Conservation (phyloP, 805 yeast genomes). For the Starmerella bombi region DNA sequence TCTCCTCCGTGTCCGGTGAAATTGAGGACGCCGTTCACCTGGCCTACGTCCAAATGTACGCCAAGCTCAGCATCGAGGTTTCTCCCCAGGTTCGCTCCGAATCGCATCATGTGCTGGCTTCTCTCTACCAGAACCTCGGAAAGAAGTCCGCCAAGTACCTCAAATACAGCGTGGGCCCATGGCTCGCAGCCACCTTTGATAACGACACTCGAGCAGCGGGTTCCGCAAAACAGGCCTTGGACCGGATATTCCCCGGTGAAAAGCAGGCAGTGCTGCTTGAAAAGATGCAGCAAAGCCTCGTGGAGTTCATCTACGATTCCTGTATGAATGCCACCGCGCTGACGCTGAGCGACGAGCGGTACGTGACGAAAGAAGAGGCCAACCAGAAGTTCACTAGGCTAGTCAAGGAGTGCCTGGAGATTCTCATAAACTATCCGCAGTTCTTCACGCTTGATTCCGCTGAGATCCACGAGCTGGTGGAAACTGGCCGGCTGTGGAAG, state of each 20-base stretch:
- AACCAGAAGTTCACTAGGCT: constrained; percentile 49
- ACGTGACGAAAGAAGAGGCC: constrained; percentile 52
- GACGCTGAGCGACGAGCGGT: constrained; percentile 63
- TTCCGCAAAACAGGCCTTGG: constrained; percentile 37
- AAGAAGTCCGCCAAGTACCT: constrained; percentile 52
- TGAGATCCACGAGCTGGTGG: constrained; percentile 28
- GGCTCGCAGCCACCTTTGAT: constrained; percentile 64
- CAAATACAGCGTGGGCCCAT: constrained; percentile 56
- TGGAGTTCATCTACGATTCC: constrained; percentile 41
- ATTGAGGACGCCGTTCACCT: constrained; percentile 47
- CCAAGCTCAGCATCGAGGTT: constrained; percentile 62
- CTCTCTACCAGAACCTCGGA: constrained; percentile 37
- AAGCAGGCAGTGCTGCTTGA: constrained; percentile 47
- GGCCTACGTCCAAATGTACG: constrained; percentile 64
- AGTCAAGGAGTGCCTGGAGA: constrained; percentile 35
- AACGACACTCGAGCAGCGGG: constrained; percentile 47
- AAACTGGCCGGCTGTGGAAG: constrained; percentile 36
- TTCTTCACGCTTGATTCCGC: constrained; percentile 5
- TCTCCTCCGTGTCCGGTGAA: constrained; percentile 21
- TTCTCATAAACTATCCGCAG: constrained; percentile 5
- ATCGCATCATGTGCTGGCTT: constrained; percentile 54
- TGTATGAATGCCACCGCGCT: constrained; percentile 45
- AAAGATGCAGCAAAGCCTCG: constrained; percentile 42
- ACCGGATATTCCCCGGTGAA: constrained; percentile 43
- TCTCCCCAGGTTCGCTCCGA: constrained; percentile 49